These are phyloP conservation scores for Medicago lupulina DNA, from an alignment of 306 rosid genomes.

Conservation along the genomic window DNA sequence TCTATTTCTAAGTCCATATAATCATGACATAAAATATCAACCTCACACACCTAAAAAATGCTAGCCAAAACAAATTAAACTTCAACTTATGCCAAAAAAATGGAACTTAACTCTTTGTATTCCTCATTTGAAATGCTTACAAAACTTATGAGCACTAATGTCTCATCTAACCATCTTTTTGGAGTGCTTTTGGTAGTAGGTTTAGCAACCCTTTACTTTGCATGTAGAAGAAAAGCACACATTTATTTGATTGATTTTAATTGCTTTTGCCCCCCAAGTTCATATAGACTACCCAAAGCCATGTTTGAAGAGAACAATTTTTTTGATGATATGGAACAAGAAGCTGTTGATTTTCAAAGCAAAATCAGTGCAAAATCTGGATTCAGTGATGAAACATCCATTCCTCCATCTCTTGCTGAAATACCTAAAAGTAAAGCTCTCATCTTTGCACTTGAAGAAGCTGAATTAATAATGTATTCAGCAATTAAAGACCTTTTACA, in stretches of 20 bases:
- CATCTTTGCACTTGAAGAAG: constrained; percentile 57
- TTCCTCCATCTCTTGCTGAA: constrained; percentile 51
- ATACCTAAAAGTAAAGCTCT: constrained; percentile 49
- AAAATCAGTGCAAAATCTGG: constrained; percentile 67
- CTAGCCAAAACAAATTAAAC: constrained; percentile 29
- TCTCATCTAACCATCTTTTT: constrained; percentile 33
- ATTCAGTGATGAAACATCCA: constrained; percentile 60
- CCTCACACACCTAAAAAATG: constrained; percentile 2
- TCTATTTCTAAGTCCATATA: constrained; percentile 35
- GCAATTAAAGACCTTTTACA: constrained; percentile 46
- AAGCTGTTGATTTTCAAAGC: constrained; percentile 52
- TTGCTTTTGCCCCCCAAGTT: constrained; percentile 54
- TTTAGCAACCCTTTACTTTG: constrained; percentile 40
- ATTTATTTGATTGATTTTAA: constrained; percentile 54
- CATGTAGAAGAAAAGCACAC: constrained; percentile 43
- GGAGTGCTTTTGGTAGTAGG: constrained; percentile 34
- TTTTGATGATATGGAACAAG: constrained; percentile 46
- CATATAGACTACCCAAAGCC: constrained; percentile 50
- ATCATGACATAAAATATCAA: constrained; percentile 17
- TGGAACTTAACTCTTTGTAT: constrained; percentile 30
- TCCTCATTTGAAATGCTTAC: constrained; percentile 34
- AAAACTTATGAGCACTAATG: constrained; percentile 17
- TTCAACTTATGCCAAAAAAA: constrained; percentile 29
- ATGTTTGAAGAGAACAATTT: constrained; percentile 52
- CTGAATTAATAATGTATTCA: constrained; percentile 48